Percentiles rank a stretch among this genome's conserved stretches.
phyloP scores from a whole-genome alignment of 2,329 filamentous ascomycete species.

The Apiospora sp. region DNA sequence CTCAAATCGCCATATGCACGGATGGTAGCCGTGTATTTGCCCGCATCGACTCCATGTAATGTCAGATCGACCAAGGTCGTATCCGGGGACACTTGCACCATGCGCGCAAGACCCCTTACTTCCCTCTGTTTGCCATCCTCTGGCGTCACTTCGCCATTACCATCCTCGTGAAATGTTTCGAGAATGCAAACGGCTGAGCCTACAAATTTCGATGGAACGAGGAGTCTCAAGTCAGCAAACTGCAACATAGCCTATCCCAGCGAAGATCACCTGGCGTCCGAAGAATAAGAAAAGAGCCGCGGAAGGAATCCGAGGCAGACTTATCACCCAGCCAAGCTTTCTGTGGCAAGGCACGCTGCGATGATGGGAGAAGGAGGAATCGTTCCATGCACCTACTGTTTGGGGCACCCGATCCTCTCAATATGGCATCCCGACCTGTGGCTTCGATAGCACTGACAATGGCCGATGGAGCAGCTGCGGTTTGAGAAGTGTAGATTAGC shows the following conservation, averaged over 20 bases:
- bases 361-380: not conserved
- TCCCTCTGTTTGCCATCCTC: constrained; percentile 50
- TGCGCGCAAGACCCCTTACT: constrained; percentile 86
- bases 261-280: constrained; percentile 3
- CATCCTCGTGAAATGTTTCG: constrained; percentile 76
- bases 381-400: constrained; percentile 69
- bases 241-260: not conserved
- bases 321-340: not conserved
- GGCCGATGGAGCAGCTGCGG: constrained; percentile 78
- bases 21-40: constrained; percentile 84
- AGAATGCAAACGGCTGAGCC: constrained; percentile 94
- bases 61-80: constrained; percentile 89
- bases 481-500: constrained; percentile 13
- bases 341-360: not conserved
- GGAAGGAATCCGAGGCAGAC: not conserved
- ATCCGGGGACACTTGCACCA: constrained; percentile 86
- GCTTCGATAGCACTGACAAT: constrained; percentile 89
- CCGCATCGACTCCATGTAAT: constrained; percentile 80
- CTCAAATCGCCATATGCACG: constrained; percentile 89
- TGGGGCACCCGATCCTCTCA: constrained; percentile 85
- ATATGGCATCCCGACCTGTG: constrained; percentile 91
- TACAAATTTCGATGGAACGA: constrained; percentile 37
- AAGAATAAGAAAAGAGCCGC: not conserved
- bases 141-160: constrained; percentile 48
- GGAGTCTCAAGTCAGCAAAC: constrained; percentile 26